Conservation (phyloP, 768 basidiomycete species). For the Leccinum arenicola region DNA sequence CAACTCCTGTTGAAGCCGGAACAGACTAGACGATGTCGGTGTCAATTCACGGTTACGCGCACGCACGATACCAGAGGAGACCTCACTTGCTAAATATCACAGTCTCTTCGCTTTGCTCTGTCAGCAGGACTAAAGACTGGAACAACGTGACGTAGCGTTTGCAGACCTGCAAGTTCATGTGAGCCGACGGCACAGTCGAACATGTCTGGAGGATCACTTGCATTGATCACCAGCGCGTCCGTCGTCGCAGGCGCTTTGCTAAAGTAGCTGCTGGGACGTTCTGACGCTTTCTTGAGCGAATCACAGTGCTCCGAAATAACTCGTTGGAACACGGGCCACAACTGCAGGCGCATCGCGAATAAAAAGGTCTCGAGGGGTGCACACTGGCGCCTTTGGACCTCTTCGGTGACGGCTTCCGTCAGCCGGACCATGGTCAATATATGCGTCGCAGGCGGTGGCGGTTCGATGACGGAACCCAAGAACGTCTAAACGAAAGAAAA, state of each 20-base stretch:
- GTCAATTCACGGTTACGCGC: neutral
- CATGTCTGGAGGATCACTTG: slow-evolving; percentile 30
- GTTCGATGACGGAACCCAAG: slow-evolving; percentile 63
- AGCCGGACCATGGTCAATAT: slow-evolving; percentile 91
- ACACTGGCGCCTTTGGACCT: slow-evolving; percentile 75
- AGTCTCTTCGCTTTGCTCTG: slow-evolving; percentile 83
- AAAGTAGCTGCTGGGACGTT: slow-evolving; percentile 64
- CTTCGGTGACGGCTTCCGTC: slow-evolving; percentile 73
- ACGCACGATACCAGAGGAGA: neutral
- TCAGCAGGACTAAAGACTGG: slow-evolving; percentile 77
- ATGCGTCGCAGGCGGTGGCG: slow-evolving; percentile 68
- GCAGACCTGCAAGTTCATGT: slow-evolving; percentile 49
- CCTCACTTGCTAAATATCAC: slow-evolving; percentile 95
- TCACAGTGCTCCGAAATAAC: slow-evolving; percentile 83
- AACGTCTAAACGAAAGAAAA: slow-evolving; percentile 50
- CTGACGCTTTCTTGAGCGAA: slow-evolving; percentile 77
- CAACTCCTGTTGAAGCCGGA: slow-evolving; percentile 83
- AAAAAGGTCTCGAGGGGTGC: slow-evolving; percentile 80
- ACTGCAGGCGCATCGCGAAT: slow-evolving; percentile 73
- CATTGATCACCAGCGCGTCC: slow-evolving; percentile 62
- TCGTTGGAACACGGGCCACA: slow-evolving; percentile 96
- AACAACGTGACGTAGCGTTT: slow-evolving; percentile 78
- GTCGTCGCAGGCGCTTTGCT: slow-evolving; percentile 61
- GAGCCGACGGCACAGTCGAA: neutral
- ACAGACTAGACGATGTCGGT: slow-evolving; percentile 49